Percentiles rank a stretch among this genome's conserved stretches.
phyloP scores from a whole-genome alignment of 2,329 filamentous ascomycete species.

The Cercospora sesami region DNA sequence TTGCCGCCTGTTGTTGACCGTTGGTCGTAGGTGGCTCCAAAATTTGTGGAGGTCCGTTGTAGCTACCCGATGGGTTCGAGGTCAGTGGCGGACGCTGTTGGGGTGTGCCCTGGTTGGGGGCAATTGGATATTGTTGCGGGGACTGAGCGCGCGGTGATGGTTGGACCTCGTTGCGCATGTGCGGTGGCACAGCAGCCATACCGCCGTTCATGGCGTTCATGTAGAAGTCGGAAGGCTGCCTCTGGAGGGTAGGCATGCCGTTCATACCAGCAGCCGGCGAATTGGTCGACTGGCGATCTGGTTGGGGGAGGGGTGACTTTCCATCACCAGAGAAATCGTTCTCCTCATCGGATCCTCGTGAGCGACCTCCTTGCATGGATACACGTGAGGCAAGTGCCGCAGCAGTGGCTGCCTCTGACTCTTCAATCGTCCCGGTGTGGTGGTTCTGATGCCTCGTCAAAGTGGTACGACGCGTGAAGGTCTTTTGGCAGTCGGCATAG shows the following conservation, averaged over 20 bases:
- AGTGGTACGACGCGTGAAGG: slow-evolving; percentile 92
- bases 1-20: slow-evolving; percentile 72
- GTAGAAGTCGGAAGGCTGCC: slow-evolving; percentile 71
- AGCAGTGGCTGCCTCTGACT: slow-evolving; percentile 84
- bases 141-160: slow-evolving; percentile 67
- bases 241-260: slow-evolving; percentile 64
- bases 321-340: slow-evolving; percentile 67
- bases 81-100: slow-evolving; percentile 63
- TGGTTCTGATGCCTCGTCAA: slow-evolving; percentile 94
- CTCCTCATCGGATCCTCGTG: slow-evolving; percentile 65
- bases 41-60: slow-evolving; percentile 73
- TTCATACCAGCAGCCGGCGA: slow-evolving; percentile 77
- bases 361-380: slow-evolving; percentile 46
- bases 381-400: slow-evolving; percentile 70
- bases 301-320: slow-evolving; percentile 74
- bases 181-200: slow-evolving; percentile 63
- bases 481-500: slow-evolving; percentile 97
- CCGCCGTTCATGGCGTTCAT: slow-evolving; percentile 67
- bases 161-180: slow-evolving; percentile 74
- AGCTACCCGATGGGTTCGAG: slow-evolving; percentile 72
- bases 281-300: slow-evolving; percentile 74
- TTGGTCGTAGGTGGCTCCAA: slow-evolving; percentile 78
- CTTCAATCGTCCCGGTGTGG: slow-evolving; percentile 91
- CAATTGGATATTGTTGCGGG: slow-evolving; percentile 59
- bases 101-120: slow-evolving; percentile 52